Evolutionary conservation across 2,329 filamentous ascomycete species (phyloP).

Genomic region (Colletotrichum eleusines): DNA sequence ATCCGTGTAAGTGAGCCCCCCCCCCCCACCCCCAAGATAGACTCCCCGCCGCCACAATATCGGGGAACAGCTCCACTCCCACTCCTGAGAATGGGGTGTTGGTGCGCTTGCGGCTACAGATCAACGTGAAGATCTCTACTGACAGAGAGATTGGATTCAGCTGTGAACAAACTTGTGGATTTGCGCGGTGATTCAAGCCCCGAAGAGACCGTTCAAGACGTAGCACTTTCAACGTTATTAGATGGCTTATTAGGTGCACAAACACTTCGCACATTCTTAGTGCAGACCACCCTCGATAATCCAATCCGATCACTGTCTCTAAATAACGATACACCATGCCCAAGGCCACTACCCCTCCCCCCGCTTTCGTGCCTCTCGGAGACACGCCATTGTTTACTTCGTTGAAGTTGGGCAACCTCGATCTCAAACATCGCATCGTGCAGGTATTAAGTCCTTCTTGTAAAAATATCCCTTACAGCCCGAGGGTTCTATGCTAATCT

Average conservation of each 20-base stretch:
- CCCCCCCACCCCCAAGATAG: slow-evolving; percentile 2
- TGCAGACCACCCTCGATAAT: neutral
- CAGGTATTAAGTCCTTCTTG: slow-evolving; percentile 46
- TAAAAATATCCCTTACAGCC: neutral
- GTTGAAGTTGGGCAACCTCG: slow-evolving; percentile 50
- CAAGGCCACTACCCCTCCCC: slow-evolving; percentile 33
- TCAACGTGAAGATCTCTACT: neutral
- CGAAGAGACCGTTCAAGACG: slow-evolving; percentile 20
- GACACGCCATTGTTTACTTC: slow-evolving; percentile 51
- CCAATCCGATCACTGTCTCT: neutral
- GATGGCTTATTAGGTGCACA: slow-evolving; percentile 17
- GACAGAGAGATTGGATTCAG: neutral
- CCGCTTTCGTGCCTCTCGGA: slow-evolving; percentile 31
- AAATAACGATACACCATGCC: slow-evolving; percentile 11
- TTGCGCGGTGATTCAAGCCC: slow-evolving; percentile 1
- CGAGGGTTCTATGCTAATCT: neutral
- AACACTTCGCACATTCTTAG: neutral
- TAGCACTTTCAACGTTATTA: slow-evolving; percentile 6
- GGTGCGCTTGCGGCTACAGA: neutral
- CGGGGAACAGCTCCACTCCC: slow-evolving; percentile 7
- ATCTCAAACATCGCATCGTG: slow-evolving; percentile 53
- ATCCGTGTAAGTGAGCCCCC: neutral
- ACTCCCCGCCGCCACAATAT: neutral
- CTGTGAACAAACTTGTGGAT: neutral
- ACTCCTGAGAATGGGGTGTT: slow-evolving; percentile 17